These are phyloP conservation scores for Fagopyrum homotropicum DNA, from an alignment of 148 eudicot species.

Conservation along the genomic window DNA sequence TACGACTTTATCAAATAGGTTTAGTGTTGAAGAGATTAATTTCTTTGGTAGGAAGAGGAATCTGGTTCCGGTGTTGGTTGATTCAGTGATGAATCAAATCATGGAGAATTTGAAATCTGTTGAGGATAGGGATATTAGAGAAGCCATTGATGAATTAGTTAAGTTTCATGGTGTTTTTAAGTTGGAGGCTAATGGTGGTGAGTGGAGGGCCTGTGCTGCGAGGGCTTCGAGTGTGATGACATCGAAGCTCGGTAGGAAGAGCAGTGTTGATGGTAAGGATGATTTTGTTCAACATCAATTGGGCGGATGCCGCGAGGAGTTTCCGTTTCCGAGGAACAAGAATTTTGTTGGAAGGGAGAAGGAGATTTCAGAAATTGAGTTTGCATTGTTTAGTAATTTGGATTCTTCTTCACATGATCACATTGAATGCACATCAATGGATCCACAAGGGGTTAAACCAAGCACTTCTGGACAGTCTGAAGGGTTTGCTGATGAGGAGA, in stretches of 20 bases:
- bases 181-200: conserved; percentile 50
- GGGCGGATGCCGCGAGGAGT: conserved; percentile 16
- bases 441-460: conserved; percentile 19
- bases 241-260: conserved; percentile 69
- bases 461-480: conserved; percentile 52
- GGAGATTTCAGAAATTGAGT: conserved; percentile 63
- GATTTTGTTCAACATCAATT: background rate
- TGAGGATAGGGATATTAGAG: conserved; percentile 55
- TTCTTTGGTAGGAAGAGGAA: conserved; percentile 85
- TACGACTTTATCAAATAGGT: conserved; percentile 41
- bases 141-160: conserved; percentile 57
- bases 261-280: conserved; percentile 37
- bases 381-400: conserved; percentile 50
- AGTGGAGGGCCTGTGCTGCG: conserved; percentile 65
- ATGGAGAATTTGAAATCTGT: conserved; percentile 25
- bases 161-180: conserved; percentile 45
- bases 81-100: conserved; percentile 40
- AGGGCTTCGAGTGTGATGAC: conserved; percentile 52
- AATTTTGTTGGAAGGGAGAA: conserved; percentile 61
- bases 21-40: conserved; percentile 63
- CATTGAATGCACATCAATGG: conserved; percentile 22
- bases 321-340: conserved; percentile 65
- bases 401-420: conserved; percentile 13
- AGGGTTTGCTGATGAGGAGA: conserved; percentile 69
- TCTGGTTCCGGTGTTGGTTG: conserved; percentile 69